phyloP scores from a whole-genome alignment of 805 yeast species.

The Suhomyces emberorum region DNA sequence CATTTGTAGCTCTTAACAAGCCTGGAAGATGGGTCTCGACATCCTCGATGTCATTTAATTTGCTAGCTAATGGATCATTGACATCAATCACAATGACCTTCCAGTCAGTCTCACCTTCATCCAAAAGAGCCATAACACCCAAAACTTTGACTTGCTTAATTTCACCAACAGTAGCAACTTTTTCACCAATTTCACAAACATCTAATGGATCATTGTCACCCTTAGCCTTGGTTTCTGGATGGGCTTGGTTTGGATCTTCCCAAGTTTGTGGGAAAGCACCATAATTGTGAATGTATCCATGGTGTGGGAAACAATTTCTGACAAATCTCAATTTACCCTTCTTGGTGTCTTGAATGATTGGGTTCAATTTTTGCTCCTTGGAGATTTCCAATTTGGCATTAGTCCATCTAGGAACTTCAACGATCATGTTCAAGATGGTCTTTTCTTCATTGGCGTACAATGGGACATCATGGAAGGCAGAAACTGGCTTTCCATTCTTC shows the following conservation, averaged over 20 bases:
- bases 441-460: slow-evolving; percentile 91
- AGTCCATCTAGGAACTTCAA: slow-evolving; percentile 98
- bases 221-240: slow-evolving; percentile 57
- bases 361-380: slow-evolving; percentile 81
- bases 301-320: slow-evolving; percentile 97
- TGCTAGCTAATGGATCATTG: slow-evolving; percentile 60
- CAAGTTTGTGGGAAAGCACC: slow-evolving; percentile 98
- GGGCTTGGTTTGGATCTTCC: slow-evolving; percentile 67
- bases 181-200: slow-evolving; percentile 49
- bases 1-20: slow-evolving; percentile 61
- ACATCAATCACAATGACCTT: slow-evolving; percentile 70
- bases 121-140: slow-evolving; percentile 76
- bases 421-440: slow-evolving; percentile 75
- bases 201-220: slow-evolving; percentile 50
- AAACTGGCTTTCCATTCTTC: slow-evolving; percentile 89
- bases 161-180: slow-evolving; percentile 46
- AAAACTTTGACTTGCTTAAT: slow-evolving; percentile 64
- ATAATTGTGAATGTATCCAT: slow-evolving; percentile 97
- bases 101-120: slow-evolving; percentile 98
- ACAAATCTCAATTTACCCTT: slow-evolving; percentile 95
- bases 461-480: slow-evolving; percentile 80
- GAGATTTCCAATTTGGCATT: slow-evolving; percentile 95
- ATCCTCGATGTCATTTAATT: slow-evolving; percentile 62
- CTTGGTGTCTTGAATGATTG: slow-evolving; percentile 95
- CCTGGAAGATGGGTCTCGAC: slow-evolving; percentile 68